Conservation (phyloP, 2,329 filamentous ascomycete genomes). For the Pyrenochaeta sp. region DNA sequence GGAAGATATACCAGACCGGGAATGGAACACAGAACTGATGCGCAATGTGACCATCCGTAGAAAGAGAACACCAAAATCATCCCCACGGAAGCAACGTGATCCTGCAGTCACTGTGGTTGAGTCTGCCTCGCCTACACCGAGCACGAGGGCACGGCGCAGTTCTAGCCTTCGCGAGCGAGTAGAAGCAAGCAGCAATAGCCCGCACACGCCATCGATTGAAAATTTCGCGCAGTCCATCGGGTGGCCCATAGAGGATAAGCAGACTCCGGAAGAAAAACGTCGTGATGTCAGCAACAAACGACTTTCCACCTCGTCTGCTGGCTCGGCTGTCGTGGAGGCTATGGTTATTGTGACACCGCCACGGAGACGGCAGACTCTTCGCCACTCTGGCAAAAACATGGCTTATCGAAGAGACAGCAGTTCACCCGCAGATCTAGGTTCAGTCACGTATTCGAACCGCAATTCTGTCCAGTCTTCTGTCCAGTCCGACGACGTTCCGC, state of each 20-base stretch:
- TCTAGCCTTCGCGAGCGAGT: slow-evolving; percentile 45
- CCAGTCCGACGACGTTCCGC: slow-evolving; percentile 53
- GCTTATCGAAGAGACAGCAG: slow-evolving; percentile 57
- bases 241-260: slow-evolving; percentile 55
- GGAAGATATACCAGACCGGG: slow-evolving; percentile 43
- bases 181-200: slow-evolving; percentile 43
- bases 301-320: slow-evolving; percentile 60
- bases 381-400: slow-evolving; percentile 63
- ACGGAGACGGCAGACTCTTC: slow-evolving; percentile 55
- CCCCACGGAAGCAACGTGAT: slow-evolving; percentile 21
- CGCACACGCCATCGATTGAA: slow-evolving; percentile 54
- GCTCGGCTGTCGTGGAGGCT: slow-evolving; percentile 64
- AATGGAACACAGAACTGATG: slow-evolving; percentile 53
- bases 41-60: slow-evolving; percentile 53
- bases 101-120: slow-evolving; percentile 18
- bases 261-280: slow-evolving; percentile 28
- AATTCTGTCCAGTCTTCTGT: slow-evolving; percentile 57
- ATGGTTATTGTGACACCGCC: slow-evolving; percentile 62
- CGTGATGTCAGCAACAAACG: slow-evolving; percentile 51
- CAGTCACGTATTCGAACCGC: slow-evolving; percentile 54
- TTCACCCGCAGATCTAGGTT: slow-evolving; percentile 50
- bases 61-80: slow-evolving; percentile 41
- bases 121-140: slow-evolving; percentile 31
- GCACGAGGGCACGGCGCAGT: slow-evolving; percentile 28
- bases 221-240: slow-evolving; percentile 60